A percentile compares a stretch with the other conserved stretches of the same genome.
Evolutionary conservation across 2,329 filamentous ascomycete species (phyloP).

Genomic region (Aschersonia sp.): DNA sequence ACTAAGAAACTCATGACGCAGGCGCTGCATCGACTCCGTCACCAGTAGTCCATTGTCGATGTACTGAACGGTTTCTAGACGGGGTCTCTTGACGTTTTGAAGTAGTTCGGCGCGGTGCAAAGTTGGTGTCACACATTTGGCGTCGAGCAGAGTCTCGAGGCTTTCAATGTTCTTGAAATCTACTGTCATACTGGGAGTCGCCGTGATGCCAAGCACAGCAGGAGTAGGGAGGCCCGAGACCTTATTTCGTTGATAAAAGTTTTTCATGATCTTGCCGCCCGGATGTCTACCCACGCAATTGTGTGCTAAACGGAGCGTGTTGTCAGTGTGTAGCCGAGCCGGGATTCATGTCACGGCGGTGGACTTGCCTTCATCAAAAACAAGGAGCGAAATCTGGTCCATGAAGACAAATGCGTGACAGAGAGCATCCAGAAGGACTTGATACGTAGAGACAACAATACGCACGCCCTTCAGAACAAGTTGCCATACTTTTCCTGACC

Average conservation of each 20-base stretch:
- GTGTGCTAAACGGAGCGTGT: slow-evolving; percentile 39
- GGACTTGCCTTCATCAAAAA: slow-evolving; percentile 67
- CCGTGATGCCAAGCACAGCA: slow-evolving; percentile 62
- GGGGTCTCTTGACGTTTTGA: slow-evolving; percentile 52
- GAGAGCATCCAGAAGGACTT: slow-evolving; percentile 61
- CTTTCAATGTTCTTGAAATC: slow-evolving; percentile 36
- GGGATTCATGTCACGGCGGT: neutral
- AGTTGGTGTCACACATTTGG: slow-evolving; percentile 54
- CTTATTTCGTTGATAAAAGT: slow-evolving; percentile 48
- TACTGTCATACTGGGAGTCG: slow-evolving; percentile 57
- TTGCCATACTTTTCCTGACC: slow-evolving; percentile 57
- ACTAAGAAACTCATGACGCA: slow-evolving; percentile 23
- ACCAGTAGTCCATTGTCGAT: slow-evolving; percentile 10
- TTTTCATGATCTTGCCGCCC: slow-evolving; percentile 55
- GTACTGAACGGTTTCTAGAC: slow-evolving; percentile 26
- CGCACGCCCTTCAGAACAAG: slow-evolving; percentile 46
- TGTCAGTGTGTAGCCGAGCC: neutral
- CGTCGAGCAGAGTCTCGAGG: slow-evolving; percentile 57
- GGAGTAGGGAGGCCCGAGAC: slow-evolving; percentile 31
- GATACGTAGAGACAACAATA: slow-evolving; percentile 66
- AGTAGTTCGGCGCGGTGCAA: slow-evolving; percentile 55
- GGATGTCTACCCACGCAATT: slow-evolving; percentile 52
- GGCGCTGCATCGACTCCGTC: slow-evolving; percentile 24
- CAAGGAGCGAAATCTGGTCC: slow-evolving; percentile 46
- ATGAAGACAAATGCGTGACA: slow-evolving; percentile 60